These are phyloP conservation scores for Strigomonas galati DNA, from an alignment of 208 protist genomes.

Conservation along the genomic window DNA sequence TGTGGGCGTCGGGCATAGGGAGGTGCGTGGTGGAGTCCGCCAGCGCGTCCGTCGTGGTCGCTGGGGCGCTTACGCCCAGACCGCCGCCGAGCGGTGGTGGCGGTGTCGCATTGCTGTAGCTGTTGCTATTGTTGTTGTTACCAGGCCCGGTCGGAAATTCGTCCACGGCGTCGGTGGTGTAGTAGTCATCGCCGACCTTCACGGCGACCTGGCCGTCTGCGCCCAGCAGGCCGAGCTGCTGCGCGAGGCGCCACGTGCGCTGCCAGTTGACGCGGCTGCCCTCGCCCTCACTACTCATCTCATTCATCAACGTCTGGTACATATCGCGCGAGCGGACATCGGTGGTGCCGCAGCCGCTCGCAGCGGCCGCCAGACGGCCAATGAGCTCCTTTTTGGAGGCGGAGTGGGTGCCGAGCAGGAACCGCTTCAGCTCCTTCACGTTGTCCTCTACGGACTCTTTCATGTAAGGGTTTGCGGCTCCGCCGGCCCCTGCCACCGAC, in stretches of 20 bases:
- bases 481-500: no score
- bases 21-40: not conserved
- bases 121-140: not conserved
- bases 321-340: not conserved
- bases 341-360: not conserved
- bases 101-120: not conserved
- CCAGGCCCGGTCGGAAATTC: not conserved
- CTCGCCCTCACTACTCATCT: not conserved
- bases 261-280: not conserved
- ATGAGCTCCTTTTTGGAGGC: not conserved
- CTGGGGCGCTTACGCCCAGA: no score
- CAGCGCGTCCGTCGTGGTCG: not conserved
- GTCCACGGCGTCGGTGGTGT: constrained; percentile 11
- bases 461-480: not conserved
- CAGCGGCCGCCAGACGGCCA: not conserved
- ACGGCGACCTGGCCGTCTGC: not conserved
- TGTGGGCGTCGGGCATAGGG: not conserved
- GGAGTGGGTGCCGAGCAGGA: not conserved
- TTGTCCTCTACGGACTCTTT: not conserved
- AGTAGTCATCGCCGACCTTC: constrained; percentile 7
- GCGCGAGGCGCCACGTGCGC: not conserved
- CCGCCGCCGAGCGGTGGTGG: not conserved
- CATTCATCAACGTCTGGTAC: not conserved
- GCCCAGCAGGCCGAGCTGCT: constrained; percentile 5
- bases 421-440: not conserved